A percentile compares a stretch with the other conserved stretches of the same genome.
These are phyloP conservation scores for Trichoderma sp. DNA, from an alignment of 2,329 filamentous ascomycete species.

Conservation along the genomic window DNA sequence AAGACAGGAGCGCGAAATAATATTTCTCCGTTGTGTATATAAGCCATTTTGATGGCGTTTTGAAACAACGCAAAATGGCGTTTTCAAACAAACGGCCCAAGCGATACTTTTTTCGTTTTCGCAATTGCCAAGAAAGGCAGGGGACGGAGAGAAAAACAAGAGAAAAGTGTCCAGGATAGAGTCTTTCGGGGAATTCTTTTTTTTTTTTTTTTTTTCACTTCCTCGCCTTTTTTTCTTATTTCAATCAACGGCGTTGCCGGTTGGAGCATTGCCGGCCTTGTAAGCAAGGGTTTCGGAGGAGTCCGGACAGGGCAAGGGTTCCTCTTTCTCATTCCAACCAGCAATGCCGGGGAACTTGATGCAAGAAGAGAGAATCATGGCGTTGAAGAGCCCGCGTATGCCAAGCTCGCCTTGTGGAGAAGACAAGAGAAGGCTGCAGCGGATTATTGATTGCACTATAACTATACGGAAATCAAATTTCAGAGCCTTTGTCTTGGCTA, in stretches of 20 bases:
- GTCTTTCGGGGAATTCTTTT: constrained; percentile 5
- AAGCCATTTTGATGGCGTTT: constrained; percentile 4
- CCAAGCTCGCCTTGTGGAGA: neutral
- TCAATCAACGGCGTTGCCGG: constrained; percentile 6
- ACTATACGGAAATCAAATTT: neutral
- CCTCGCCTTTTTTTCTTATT: neutral
- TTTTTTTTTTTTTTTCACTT: neutral
- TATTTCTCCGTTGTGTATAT: neutral
- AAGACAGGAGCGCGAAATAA: neutral
- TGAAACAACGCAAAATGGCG: no score
- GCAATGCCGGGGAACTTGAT: neutral
- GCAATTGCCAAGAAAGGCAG: neutral
- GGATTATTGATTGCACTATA: neutral
- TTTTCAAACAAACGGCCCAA: neutral
- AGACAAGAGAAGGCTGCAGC: neutral
- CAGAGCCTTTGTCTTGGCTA: neutral
- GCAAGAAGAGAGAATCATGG: neutral
- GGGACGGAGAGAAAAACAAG: neutral
- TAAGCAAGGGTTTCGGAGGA: constrained; percentile 12
- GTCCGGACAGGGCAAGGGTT: constrained; percentile 6
- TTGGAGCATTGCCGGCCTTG: neutral
- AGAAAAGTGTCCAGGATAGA: neutral
- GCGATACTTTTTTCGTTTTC: neutral
- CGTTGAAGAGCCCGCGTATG: neutral
- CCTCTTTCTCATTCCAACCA: neutral